Conservation (phyloP, 2,329 filamentous ascomycete genomes). For the Akanthomyces lecanii region DNA sequence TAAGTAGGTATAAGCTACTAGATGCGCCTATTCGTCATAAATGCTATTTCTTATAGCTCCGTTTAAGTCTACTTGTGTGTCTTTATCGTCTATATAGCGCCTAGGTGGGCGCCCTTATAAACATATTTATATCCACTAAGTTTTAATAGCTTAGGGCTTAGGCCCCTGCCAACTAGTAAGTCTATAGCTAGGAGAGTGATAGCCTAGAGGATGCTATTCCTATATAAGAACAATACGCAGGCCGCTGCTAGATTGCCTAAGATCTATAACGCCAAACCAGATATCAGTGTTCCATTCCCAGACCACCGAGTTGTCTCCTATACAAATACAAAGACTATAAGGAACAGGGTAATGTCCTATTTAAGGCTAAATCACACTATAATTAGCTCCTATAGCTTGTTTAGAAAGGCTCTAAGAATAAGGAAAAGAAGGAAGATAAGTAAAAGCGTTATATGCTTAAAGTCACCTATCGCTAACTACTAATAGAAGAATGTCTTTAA, state of each 20-base stretch:
- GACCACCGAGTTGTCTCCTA: slow-evolving; percentile 57
- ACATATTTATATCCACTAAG: slow-evolving; percentile 58
- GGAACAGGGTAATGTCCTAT: slow-evolving; percentile 50
- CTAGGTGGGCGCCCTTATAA: slow-evolving; percentile 52
- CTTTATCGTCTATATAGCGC: slow-evolving; percentile 68
- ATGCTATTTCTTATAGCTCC: slow-evolving; percentile 66
- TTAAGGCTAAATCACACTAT: no score
- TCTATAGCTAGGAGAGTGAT: slow-evolving; percentile 50
- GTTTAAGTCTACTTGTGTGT: slow-evolving; percentile 62
- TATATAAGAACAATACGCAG: slow-evolving; percentile 48
- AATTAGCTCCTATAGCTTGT: no score
- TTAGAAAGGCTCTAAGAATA: no score
- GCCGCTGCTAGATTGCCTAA: slow-evolving; percentile 57
- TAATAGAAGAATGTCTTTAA: no score
- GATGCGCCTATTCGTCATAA: slow-evolving; percentile 60
- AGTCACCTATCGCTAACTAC: no score
- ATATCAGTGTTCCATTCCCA: slow-evolving; percentile 60
- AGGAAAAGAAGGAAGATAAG: no score
- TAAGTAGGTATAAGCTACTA: slow-evolving; percentile 77
- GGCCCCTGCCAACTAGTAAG: slow-evolving; percentile 55
- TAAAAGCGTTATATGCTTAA: no score
- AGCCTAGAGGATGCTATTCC: slow-evolving; percentile 52
- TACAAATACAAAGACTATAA: slow-evolving; percentile 35
- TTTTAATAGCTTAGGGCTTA: slow-evolving; percentile 40
- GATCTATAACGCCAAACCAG: slow-evolving; percentile 57